phyloP scores from a whole-genome alignment of 139 green algal species.

The Coelastrella sp. region DNA sequence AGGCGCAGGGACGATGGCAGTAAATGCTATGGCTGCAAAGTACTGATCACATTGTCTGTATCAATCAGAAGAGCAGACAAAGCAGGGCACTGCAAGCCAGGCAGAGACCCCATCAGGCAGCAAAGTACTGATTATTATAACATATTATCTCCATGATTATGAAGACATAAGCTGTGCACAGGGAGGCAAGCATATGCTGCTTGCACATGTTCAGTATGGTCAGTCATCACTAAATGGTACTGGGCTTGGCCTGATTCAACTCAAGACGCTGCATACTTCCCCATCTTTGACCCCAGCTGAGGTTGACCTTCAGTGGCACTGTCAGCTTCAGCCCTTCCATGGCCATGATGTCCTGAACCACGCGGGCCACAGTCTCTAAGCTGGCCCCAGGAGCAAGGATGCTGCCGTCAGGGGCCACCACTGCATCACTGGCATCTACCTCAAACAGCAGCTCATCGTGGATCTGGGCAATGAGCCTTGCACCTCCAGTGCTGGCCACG shows the following conservation, averaged over 20 bases:
- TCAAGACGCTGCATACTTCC: not conserved
- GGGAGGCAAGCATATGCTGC: not conserved
- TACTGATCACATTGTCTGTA: no score
- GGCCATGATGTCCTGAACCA: constrained; percentile 4
- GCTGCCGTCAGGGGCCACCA: not conserved
- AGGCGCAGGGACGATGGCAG: no score
- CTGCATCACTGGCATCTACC: constrained; percentile 6
- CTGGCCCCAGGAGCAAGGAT: constrained; percentile 4
- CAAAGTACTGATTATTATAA: no score
- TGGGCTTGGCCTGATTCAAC: no score
- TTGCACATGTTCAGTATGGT: not conserved
- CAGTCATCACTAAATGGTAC: no score
- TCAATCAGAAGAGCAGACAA: no score
- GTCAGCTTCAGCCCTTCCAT: not conserved
- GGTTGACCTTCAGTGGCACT: constrained; percentile 30
- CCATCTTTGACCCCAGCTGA: constrained; percentile 31
- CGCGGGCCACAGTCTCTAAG: constrained; percentile 6
- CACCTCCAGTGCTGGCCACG: not conserved
- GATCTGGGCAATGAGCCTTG: constrained; percentile 62
- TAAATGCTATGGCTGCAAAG: no score
- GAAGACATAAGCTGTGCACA: no score
- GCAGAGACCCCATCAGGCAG: no score
- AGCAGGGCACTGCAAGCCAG: no score
- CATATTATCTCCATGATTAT: no score
- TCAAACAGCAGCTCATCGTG: constrained; percentile 76